Conservation (phyloP, 108 stramenopile genomes). For the Cyclotella distinguenda region DNA sequence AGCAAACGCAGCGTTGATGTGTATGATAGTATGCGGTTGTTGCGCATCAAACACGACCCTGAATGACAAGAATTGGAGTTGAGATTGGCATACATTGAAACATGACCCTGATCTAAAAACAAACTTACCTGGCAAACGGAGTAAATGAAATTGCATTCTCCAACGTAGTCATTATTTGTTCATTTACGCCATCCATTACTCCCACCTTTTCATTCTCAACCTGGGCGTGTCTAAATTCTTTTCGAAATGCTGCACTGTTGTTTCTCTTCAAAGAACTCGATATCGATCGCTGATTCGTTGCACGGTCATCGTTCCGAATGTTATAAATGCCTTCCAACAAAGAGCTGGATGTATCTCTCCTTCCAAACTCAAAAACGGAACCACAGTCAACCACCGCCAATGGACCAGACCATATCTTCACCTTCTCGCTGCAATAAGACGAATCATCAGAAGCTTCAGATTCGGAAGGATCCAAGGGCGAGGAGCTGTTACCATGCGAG, state of each 20-base stretch:
- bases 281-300: no score
- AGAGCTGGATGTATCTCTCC: not conserved
- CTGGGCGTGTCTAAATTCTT: no score
- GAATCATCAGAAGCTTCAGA: not conserved
- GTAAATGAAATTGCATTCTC: not conserved
- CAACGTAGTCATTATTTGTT: not conserved
- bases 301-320: no score
- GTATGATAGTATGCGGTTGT: slow-evolving; percentile 1
- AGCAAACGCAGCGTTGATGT: not conserved
- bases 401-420: not conserved
- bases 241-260: no score
- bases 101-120: not conserved
- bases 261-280: no score
- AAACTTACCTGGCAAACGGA: not conserved
- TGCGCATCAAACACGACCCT: slow-evolving; percentile 2
- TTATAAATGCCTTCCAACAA: not conserved
- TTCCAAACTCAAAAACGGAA: not conserved
- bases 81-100: not conserved
- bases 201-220: no score
- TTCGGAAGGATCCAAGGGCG: not conserved
- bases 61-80: not conserved
- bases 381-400: not conserved
- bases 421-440: not conserved
- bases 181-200: no score
- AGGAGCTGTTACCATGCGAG: not conserved